Percentiles rank a stretch among this genome's conserved stretches.
phyloP scores from a whole-genome alignment of 176 grass and related monocot species.

The Oryza nivara region DNA sequence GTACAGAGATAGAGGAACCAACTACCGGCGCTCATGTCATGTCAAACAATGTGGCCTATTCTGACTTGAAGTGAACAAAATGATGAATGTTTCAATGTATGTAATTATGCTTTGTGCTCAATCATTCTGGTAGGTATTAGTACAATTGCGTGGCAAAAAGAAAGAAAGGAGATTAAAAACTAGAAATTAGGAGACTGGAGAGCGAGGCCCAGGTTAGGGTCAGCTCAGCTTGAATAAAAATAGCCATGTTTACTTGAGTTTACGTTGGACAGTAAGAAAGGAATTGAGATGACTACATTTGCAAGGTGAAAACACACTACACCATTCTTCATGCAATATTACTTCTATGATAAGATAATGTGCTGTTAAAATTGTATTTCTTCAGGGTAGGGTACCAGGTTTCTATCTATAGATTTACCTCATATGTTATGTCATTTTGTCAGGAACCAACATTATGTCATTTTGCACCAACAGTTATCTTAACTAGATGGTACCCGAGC shows the following conservation, averaged over 20 bases:
- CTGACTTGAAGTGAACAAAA: conserved; percentile 19
- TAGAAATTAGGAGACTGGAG: conserved; percentile 33
- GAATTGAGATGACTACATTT: background rate
- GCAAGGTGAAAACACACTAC: conserved; percentile 17
- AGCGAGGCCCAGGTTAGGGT: conserved; percentile 4
- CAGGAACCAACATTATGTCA: no score
- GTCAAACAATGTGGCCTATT: background rate
- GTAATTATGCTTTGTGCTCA: conserved; percentile 32
- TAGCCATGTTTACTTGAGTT: background rate
- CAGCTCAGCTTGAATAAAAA: conserved; percentile 31
- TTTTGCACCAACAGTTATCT: no score
- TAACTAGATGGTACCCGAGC: no score
- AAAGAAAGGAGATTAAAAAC: conserved; percentile 17
- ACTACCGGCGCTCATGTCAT: background rate
- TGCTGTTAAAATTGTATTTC: background rate
- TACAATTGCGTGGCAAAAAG: conserved; percentile 11
- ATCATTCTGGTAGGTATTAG: conserved; percentile 20
- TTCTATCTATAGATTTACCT: no score
- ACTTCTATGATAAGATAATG: background rate
- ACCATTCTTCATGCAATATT: conserved; percentile 11
- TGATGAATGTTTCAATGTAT: conserved; percentile 12
- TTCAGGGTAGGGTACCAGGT: background rate
- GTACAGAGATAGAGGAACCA: conserved; percentile 30
- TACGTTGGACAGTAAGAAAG: background rate
- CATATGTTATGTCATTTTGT: no score